Evolutionary conservation across 768 basidiomycete species (phyloP).

Genomic region (Termitomyces sp.): DNA sequence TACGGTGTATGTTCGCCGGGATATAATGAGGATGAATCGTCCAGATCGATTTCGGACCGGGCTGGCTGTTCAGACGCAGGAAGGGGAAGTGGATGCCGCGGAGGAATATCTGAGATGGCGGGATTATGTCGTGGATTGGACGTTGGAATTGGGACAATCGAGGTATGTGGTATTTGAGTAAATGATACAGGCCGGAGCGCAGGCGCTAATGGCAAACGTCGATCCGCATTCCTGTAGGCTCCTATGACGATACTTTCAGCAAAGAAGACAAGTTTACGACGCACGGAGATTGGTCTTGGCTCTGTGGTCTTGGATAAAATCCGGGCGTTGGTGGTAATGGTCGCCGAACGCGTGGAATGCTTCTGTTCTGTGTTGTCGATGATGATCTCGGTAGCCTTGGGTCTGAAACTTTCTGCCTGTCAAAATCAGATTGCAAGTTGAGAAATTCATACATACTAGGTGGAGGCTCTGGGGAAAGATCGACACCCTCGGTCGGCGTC

Average conservation of each 20-base stretch:
- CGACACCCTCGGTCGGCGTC: neutral
- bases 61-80: neutral
- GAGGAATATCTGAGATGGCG: neutral
- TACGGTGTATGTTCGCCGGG: constrained; percentile 6
- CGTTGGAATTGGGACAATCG: neutral
- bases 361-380: constrained; percentile 11
- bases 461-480: constrained; percentile 1
- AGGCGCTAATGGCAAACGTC: constrained; percentile 6
- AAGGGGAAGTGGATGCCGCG: constrained; percentile 1
- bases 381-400: constrained; percentile 9
- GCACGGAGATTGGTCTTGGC: constrained; percentile 7
- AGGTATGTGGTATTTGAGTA: neutral
- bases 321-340: constrained; percentile 22
- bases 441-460: constrained; percentile 6
- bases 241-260: neutral
- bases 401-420: constrained; percentile 4
- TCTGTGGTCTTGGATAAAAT: constrained; percentile 3
- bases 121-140: neutral
- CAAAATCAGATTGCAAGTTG: neutral
- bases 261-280: neutral
- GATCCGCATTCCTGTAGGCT: constrained; percentile 1
- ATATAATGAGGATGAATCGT: constrained; percentile 14
- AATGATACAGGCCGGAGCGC: constrained; percentile 3
- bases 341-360: constrained; percentile 12
- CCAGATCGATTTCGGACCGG: neutral